A percentile compares a stretch with the other conserved stretches of the same genome.
Conservation (phyloP, 805 yeast species). For the Lachancea meyersii region DNA sequence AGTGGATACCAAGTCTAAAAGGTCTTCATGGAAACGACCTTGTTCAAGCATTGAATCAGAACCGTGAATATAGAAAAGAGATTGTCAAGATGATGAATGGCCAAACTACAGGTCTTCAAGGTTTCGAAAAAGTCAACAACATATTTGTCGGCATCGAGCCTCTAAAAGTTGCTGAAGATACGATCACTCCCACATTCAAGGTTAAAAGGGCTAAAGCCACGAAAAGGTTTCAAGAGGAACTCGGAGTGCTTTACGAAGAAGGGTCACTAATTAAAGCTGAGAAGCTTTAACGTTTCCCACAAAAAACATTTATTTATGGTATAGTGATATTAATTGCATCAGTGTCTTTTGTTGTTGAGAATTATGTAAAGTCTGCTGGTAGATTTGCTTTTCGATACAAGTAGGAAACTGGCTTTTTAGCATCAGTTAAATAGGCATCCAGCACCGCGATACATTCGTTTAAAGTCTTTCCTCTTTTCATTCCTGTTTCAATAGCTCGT, state of each 20-base stretch:
- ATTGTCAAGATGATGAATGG: conserved; percentile 21
- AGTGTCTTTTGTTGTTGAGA: not conserved
- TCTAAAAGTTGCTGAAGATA: conserved; percentile 52
- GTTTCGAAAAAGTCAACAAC: conserved; percentile 60
- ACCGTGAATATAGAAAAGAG: conserved; percentile 14
- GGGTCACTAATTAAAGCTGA: conserved; percentile 36
- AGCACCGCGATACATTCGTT: conserved; percentile 8
- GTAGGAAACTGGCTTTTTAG: conserved; percentile 13
- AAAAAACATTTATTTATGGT: not conserved
- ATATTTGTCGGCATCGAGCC: conserved; percentile 50
- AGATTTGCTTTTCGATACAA: conserved; percentile 13
- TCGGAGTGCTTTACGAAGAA: conserved; percentile 44
- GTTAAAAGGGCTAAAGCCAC: conserved; percentile 47
- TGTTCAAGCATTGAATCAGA: conserved; percentile 17
- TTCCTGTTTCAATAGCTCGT: conserved; percentile 12
- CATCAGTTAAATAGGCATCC: conserved; percentile 7
- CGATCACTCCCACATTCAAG: conserved; percentile 63
- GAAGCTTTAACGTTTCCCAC: conserved; percentile 15
- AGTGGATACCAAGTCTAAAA: conserved; percentile 30
- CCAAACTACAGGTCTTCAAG: conserved; percentile 39
- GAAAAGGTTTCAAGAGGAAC: conserved; percentile 36
- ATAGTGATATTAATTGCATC: not conserved
- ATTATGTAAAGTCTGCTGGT: conserved; percentile 10
- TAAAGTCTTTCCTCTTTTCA: conserved; percentile 8
- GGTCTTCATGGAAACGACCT: conserved; percentile 28